phyloP scores from a whole-genome alignment of 1,284 basidiomycete species.

The Waitea zeae region DNA sequence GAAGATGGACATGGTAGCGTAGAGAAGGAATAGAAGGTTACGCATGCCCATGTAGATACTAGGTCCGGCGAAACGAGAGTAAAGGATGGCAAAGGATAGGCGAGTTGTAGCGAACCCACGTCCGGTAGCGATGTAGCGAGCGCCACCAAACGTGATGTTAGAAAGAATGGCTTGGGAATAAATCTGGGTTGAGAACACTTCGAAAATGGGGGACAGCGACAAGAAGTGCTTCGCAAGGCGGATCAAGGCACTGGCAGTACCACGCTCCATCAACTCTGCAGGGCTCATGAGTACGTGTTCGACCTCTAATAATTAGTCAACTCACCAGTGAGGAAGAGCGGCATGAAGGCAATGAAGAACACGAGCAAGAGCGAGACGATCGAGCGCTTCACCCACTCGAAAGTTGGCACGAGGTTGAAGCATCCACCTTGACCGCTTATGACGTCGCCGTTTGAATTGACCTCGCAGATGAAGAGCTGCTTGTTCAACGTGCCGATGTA shows the following conservation, averaged over 20 bases:
- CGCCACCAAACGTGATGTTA: constrained; percentile 91
- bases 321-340: constrained; percentile 85
- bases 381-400: constrained; percentile 92
- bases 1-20: constrained; percentile 81
- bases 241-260: constrained; percentile 84
- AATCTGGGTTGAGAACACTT: constrained; percentile 95
- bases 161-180: constrained; percentile 91
- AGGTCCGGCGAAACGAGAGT: constrained; percentile 95
- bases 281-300: constrained; percentile 2
- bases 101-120: constrained; percentile 94
- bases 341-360: constrained; percentile 91
- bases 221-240: constrained; percentile 90
- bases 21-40: constrained; percentile 76
- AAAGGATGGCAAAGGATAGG: constrained; percentile 86
- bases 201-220: constrained; percentile 88
- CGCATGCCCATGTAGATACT: constrained; percentile 96
- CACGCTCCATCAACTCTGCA: constrained; percentile 82
- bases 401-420: constrained; percentile 88
- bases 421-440: constrained; percentile 74
- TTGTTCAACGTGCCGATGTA: constrained; percentile 93
- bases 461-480: constrained; percentile 72
- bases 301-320: constrained; percentile 3
- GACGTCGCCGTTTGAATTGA: constrained; percentile 66
- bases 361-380: constrained; percentile 95
- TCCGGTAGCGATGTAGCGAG: constrained; percentile 92